phyloP scores from a whole-genome alignment of 83 land plant genomes.

The Picea engelmannii region DNA sequence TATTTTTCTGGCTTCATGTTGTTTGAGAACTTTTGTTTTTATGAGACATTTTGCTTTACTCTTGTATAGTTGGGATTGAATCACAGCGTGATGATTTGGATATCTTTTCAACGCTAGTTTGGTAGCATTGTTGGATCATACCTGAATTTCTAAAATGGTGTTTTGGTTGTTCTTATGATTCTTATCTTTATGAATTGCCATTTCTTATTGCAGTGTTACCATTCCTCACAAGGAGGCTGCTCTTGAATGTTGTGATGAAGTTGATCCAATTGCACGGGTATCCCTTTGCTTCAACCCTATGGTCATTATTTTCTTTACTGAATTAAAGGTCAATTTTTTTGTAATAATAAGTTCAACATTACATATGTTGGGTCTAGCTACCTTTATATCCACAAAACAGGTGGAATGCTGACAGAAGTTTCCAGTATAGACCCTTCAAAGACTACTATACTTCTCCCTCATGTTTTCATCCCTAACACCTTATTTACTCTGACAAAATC shows the following conservation, averaged over 20 bases:
- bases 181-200: background rate
- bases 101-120: background rate
- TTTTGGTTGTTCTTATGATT: background rate
- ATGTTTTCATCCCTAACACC: too few species aligned
- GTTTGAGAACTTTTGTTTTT: background rate
- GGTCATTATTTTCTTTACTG: background rate
- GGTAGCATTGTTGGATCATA: background rate
- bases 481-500: too few species aligned
- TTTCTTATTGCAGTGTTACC: slow-evolving; percentile 18
- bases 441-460: too few species aligned
- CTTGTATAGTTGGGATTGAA: background rate
- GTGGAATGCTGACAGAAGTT: too few species aligned
- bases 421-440: too few species aligned
- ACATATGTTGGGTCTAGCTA: background rate
- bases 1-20: background rate
- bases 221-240: slow-evolving; percentile 32
- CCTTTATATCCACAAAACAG: too few species aligned
- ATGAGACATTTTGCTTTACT: background rate
- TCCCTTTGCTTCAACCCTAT: background rate
- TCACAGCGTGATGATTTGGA: background rate
- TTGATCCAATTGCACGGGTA: slow-evolving; percentile 28
- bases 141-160: background rate
- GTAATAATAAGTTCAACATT: background rate
- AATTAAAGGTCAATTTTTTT: background rate
- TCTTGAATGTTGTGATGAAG: slow-evolving; percentile 29